Evolutionary conservation across 2,329 filamentous ascomycete species (phyloP), one percentile per base, ranked within the genome.

Genomic region (Aspergillus tubingensis): DNA sequence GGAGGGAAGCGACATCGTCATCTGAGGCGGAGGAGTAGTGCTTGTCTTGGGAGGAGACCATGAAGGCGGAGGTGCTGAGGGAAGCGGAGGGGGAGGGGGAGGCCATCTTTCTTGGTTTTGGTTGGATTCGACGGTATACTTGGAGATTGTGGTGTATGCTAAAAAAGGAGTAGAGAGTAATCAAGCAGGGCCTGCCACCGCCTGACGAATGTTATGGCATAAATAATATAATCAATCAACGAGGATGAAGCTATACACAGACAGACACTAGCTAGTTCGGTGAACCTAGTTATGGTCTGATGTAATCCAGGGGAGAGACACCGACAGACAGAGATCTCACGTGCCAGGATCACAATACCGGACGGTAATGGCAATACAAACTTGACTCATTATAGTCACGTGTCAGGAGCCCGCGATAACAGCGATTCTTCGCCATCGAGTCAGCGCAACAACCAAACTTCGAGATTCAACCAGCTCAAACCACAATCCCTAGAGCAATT

Each of bases 1-100:
- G 79, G 17, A 81, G 71, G 1, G 79, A 80, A 21, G 77, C 78
- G 53, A 81, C 59, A 17, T 80, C 77, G 54, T 79, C 76, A 4
- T 76, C 72, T 25, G 75, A 74, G 48, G 67, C 69, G 39, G 65
- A 69, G 36, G 74, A 73, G 44, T 68, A 68, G 44, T 63, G 67
- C 43, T 64, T 66, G 54, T 70, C 70, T 48, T 58, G 62, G 52
- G 76, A 77, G 47, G 75, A 67, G 39, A 78, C 68, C 70, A 79
- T 76, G 62, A 75, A 78, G 48, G 76, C 68, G 36, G 77, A 77
- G 55, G 75, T 71, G 48, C 73, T 73, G 61, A 75, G 72, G 30
- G 76, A 78, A 48, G 72, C 69, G 59, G 72, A 70, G 49, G 67
- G 65, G 60, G 70, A 67, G 58, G 68, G 64, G 25, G 50, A 47